Conservation (phyloP, 306 rosid genomes). For the Cercis canadensis region DNA sequence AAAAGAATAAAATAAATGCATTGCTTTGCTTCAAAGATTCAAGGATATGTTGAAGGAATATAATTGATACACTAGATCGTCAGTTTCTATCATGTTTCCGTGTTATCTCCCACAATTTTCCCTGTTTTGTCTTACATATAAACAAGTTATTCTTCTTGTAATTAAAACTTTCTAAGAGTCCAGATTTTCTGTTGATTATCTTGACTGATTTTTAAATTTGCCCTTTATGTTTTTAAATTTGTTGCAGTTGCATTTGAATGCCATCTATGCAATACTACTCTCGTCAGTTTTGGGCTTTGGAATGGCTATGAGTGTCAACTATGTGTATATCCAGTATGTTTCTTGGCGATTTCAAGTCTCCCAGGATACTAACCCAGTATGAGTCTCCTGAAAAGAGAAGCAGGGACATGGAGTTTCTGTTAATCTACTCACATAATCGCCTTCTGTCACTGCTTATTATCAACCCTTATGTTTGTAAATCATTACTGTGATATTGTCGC, state of each 20-base stretch:
- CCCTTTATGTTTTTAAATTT: slow-evolving; percentile 24
- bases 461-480: slow-evolving; percentile 16
- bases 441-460: slow-evolving; percentile 11
- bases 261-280: slow-evolving; percentile 73
- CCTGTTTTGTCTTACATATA: slow-evolving; percentile 21
- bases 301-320: slow-evolving; percentile 74
- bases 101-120: background rate
- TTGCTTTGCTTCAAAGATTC: too few species aligned
- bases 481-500: slow-evolving; percentile 19
- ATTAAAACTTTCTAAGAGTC: too few species aligned
- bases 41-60: background rate
- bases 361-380: slow-evolving; percentile 57
- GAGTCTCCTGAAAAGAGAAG: slow-evolving; percentile 39
- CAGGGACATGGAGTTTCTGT: slow-evolving; percentile 22
- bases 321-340: slow-evolving; percentile 60
- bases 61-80: too few species aligned
- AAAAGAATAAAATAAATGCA: too few species aligned
- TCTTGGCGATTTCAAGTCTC: slow-evolving; percentile 73
- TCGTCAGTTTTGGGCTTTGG: slow-evolving; percentile 85
- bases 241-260: slow-evolving; percentile 75
- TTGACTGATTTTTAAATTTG: slow-evolving; percentile 5
- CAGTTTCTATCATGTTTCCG: too few species aligned
- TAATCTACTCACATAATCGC: slow-evolving; percentile 11
- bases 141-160: too few species aligned
- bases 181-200: slow-evolving; percentile 22